phyloP scores from a whole-genome alignment of 305 asterid genomes.

The Solanum chacoense region DNA sequence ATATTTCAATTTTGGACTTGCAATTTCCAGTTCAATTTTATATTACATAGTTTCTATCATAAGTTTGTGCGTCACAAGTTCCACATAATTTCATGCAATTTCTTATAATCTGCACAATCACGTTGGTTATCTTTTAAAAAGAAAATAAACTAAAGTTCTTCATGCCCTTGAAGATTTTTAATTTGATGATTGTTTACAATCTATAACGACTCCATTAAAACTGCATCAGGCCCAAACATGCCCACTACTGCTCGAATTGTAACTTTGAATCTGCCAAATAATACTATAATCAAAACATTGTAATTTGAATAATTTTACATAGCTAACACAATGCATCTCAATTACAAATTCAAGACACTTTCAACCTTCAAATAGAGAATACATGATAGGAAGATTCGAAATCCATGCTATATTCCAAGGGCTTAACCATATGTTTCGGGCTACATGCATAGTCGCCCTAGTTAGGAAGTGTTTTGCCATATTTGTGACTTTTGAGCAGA shows the following conservation, averaged over 20 bases:
- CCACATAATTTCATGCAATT: background rate
- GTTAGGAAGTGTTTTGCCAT: background rate
- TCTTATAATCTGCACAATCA: background rate
- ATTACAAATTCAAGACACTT: background rate
- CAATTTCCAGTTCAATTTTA: background rate
- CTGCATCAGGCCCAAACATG: background rate
- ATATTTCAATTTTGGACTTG: background rate
- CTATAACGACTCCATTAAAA: background rate
- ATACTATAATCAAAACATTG: background rate
- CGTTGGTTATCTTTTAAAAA: background rate
- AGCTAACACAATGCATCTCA: background rate
- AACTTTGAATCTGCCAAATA: background rate
- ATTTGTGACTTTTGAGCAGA: accelerated
- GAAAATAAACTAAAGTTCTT: no score
- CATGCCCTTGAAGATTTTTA: background rate
- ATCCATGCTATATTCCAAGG: background rate
- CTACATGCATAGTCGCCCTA: no score
- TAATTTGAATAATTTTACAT: background rate
- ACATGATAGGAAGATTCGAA: background rate
- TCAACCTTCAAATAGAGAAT: background rate
- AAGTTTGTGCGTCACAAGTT: background rate
- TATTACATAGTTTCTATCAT: background rate
- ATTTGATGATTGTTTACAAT: background rate
- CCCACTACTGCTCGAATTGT: background rate
- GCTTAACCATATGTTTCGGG: background rate